phyloP scores from a whole-genome alignment of 2,329 filamentous ascomycete genomes.

The Ophiognomonia clavigignenti-juglandacearum region DNA sequence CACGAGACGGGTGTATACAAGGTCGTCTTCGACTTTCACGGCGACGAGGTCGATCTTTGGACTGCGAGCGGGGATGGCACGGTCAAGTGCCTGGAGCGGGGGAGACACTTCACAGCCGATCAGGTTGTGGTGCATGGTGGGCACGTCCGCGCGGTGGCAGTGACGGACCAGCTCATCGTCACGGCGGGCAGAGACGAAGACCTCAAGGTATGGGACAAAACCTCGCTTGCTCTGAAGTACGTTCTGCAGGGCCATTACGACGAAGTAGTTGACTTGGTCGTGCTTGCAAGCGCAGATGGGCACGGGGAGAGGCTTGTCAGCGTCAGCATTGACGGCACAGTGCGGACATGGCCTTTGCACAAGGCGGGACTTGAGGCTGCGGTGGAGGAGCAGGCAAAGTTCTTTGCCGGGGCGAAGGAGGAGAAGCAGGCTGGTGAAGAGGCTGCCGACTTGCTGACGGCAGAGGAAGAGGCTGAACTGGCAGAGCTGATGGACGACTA shows the following conservation, averaged over 20 bases:
- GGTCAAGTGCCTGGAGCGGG: slow-evolving; percentile 70
- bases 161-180: slow-evolving; percentile 72
- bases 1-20: slow-evolving; percentile 92
- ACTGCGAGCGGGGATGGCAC: slow-evolving; percentile 90
- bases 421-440: slow-evolving; percentile 40
- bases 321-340: slow-evolving; percentile 83
- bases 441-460: slow-evolving; percentile 58
- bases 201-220: slow-evolving; percentile 80
- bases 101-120: slow-evolving; percentile 64
- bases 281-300: slow-evolving; percentile 43
- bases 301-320: slow-evolving; percentile 59
- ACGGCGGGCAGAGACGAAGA: slow-evolving; percentile 91
- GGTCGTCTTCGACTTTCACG: slow-evolving; percentile 62
- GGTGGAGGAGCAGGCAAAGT: slow-evolving; percentile 44
- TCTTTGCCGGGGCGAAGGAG: slow-evolving; percentile 44
- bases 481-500: slow-evolving; percentile 86
- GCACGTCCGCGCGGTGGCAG: slow-evolving; percentile 78
- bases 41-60: slow-evolving; percentile 72
- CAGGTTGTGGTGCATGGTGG: slow-evolving; percentile 76
- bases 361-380: slow-evolving; percentile 51
- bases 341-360: slow-evolving; percentile 76
- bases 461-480: slow-evolving; percentile 85
- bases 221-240: slow-evolving; percentile 68
- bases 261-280: slow-evolving; percentile 76
- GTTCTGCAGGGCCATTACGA: slow-evolving; percentile 82